Base-by-base conservation (phyloP, 2,329 filamentous ascomycete genomes). In the Macroventuria anomochaeta region DNA sequence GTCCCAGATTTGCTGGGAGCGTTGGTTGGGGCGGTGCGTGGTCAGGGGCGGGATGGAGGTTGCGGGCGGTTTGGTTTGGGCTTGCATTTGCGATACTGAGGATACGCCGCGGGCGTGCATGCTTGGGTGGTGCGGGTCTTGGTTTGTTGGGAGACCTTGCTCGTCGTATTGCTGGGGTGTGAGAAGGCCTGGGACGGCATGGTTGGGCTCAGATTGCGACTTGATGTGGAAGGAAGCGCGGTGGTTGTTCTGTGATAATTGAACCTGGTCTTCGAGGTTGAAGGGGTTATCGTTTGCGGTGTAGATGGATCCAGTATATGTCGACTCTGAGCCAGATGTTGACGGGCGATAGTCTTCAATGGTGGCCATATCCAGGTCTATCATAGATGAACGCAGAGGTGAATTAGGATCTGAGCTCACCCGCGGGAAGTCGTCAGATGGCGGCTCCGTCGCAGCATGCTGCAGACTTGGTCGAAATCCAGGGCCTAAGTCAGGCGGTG, bases 281-380 rank as follows among this genome's bases (percentile, higher is more conserved):
- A 81, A 81, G 0, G 79, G 79, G 49, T 81, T 77, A 4, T 77
- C 77, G 46, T 72, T 77, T 32, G 75, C 74, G 17, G 72, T 76
- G 39, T 63, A 65, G 13, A 61, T 63, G 11, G 69, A 69, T 32
- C 66, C 73, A 50, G 59, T 73, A 50, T 72, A 68, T 0, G 74
- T 69, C 8, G 64, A 63, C 34, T 68, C 65, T 11, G 73, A 79
- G 38, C 68, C 72, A 4, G 78, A 74, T 0, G 78, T 79, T 0
- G 75, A 75, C 3, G 79, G 78, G 5, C 79, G 75, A 38, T 77
- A 73, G 29, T 76, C 72, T 39, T 74, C 68, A 2, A 74, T 62
- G 50, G 75, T 75, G 0, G 75, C 76, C 64, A 74, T 67, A 38
- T 74, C 70, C 26, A 73, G 56, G 48, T 73, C 71, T 46, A 82